Base-by-base conservation (phyloP, 2,329 filamentous ascomycete genomes). In the Ramularia endophylla region DNA sequence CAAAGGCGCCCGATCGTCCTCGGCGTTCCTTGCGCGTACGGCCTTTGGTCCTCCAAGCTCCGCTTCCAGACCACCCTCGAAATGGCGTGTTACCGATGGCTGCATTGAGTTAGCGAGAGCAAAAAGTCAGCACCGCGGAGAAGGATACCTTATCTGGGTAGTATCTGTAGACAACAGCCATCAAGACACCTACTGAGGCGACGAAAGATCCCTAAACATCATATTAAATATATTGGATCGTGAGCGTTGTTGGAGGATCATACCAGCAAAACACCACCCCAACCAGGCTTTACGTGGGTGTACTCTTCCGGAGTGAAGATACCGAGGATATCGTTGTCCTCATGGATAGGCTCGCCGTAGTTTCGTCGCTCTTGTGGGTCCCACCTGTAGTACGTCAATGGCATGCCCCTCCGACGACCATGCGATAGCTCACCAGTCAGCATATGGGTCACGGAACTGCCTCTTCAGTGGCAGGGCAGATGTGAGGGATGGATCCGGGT, bases 361-460 rank as follows among this genome's bases (percentile, higher is more conserved):
- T 98, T 97, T 60, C 92, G 81, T 64, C 89, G 83, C 68, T 97
- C 92, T 71, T 98, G 92, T 66, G 88, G 85, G 69, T 98, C 90
- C 87, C 88, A 97, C 45, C 41, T 41, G 28, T 19, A n/a, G n/a
- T n/a, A n/a, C n/a, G n/a, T 15, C 6, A 13, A 15, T 27, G 6
- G 17, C 9, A 1, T 5, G n/a, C n/a, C n/a, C n/a, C n/a, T n/a
- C n/a, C n/a, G n/a, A n/a, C 11, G 18, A 4, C n/a, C 2, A 6
- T 12, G 16, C 8, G 8, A 20, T 11, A 7, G 6, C 31, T 30
- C 17, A 30, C 87, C 88, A 98, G 62, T 87, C 82, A 62, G 69
- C 90, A 64, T 97, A 79, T 27, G 94, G 92, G 66, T 97, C 92
- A 64, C 92, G 87, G 71, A 87, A 85, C 66, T 88, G 83, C 56